These are phyloP conservation scores for Nannochloropsis gaditana DNA, from an alignment of 108 stramenopile genomes.

Conservation along the genomic window DNA sequence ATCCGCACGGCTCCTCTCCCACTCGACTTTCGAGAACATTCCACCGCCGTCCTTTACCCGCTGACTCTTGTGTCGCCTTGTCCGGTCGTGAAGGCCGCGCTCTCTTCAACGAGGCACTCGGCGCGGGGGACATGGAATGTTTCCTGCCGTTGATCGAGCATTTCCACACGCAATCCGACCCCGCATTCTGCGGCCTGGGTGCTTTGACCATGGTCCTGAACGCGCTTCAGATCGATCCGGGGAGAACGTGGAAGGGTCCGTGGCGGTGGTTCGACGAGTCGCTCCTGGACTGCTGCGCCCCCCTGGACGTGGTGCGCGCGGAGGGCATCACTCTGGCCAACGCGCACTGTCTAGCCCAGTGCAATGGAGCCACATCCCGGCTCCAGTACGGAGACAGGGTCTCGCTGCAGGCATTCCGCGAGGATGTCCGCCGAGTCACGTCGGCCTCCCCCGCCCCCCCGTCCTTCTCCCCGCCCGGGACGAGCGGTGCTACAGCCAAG, in stretches of 20 bases:
- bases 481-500: too few relatives aligned
- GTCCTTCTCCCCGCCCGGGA: too few relatives aligned
- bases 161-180: conserved; percentile 86
- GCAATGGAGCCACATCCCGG: conserved; percentile 40
- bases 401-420: conserved; percentile 66
- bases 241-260: conserved; percentile 73
- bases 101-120: neutral
- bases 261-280: conserved; percentile 90
- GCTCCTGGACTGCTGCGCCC: conserved; percentile 75
- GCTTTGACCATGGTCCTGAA: conserved; percentile 83
- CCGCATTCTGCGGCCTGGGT: conserved; percentile 83
- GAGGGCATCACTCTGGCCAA: conserved; percentile 42
- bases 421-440: conserved; percentile 52
- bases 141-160: conserved; percentile 48
- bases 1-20: neutral
- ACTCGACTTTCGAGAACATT: conserved; percentile 17
- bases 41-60: conserved; percentile 23
- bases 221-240: conserved; percentile 78
- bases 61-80: conserved; percentile 22
- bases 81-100: neutral
- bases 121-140: conserved; percentile 5
- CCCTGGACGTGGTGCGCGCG: conserved; percentile 42
- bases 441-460: conserved; percentile 44
- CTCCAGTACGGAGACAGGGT: conserved; percentile 32
- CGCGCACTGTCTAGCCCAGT: conserved; percentile 51